Evolutionary conservation across 306 rosid species (phyloP).

Genomic region (Oxytropis ochrocephala): DNA sequence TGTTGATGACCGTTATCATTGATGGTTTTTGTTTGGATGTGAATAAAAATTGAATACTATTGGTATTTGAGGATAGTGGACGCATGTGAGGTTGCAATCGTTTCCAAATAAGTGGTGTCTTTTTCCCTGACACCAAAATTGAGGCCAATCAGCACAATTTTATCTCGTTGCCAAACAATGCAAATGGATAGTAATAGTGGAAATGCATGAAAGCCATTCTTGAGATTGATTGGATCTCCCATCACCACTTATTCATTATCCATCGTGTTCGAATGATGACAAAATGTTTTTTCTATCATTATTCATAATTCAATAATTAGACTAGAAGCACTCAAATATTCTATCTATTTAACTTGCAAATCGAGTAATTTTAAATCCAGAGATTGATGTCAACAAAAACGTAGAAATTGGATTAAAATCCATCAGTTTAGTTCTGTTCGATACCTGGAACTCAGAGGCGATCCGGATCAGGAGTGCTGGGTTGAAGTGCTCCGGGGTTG

Average conservation of each 20-base stretch:
- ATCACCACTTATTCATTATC: background rate
- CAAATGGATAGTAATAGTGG: background rate
- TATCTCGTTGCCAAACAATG: background rate
- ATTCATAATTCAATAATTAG: too few species aligned
- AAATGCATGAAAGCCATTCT: background rate
- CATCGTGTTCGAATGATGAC: background rate
- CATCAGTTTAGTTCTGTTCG: too few species aligned
- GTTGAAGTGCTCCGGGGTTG: too few species aligned
- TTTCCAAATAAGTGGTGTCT: background rate
- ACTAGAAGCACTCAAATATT: too few species aligned
- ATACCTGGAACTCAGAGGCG: too few species aligned
- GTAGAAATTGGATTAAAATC: too few species aligned
- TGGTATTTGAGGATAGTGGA: background rate
- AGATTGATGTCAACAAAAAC: too few species aligned
- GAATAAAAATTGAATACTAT: background rate
- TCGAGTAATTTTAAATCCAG: too few species aligned
- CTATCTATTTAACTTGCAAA: too few species aligned
- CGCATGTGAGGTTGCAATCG: background rate
- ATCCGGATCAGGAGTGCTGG: too few species aligned
- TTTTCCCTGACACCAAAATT: background rate
- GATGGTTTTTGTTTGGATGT: conserved; percentile 4
- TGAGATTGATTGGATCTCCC: background rate
- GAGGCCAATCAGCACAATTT: background rate
- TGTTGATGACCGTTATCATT: background rate
- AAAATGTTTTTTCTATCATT: too few species aligned